phyloP scores from a whole-genome alignment of 2,329 filamentous ascomycete species.

The Cladophialophora immunda region DNA sequence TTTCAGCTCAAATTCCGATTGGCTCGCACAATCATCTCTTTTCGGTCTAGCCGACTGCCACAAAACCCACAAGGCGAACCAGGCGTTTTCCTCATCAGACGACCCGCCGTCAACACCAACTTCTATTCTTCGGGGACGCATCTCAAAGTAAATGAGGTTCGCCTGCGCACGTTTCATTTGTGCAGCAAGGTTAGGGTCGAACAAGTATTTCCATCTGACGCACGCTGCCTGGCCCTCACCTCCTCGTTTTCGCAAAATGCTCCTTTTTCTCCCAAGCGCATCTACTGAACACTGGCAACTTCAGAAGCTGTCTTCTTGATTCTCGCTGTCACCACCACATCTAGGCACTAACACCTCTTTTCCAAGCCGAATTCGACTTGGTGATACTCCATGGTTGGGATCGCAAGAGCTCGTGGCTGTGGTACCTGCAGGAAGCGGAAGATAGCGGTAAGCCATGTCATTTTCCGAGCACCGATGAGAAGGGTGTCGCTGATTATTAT shows the following conservation, averaged over 20 bases:
- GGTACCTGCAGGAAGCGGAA: slow-evolving; percentile 43
- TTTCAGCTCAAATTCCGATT: not conserved
- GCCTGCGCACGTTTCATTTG: not conserved
- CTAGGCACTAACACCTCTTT: not conserved
- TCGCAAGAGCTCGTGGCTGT: slow-evolving; percentile 43
- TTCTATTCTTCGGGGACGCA: too few species aligned
- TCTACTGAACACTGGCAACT: not conserved
- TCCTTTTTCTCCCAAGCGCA: slow-evolving; percentile 14
- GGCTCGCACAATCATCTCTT: slow-evolving; percentile 29
- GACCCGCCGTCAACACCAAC: not conserved
- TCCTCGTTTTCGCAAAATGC: slow-evolving; percentile 28
- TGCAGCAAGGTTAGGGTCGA: not conserved
- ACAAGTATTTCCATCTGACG: not conserved
- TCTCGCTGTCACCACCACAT: not conserved
- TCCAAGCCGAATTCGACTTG: not conserved
- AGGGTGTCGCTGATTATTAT: not conserved
- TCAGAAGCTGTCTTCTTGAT: not conserved
- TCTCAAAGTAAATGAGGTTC: not conserved
- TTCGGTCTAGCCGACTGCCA: slow-evolving; percentile 24
- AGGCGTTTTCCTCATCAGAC: slow-evolving; percentile 13
- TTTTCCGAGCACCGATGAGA: not conserved
- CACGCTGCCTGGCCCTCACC: not conserved
- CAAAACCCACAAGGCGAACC: slow-evolving; percentile 9
- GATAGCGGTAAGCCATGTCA: slow-evolving; percentile 37
- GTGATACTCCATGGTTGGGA: slow-evolving; percentile 40